A percentile compares a stretch with the other conserved stretches of the same genome.
These are phyloP conservation scores for Colletotrichum cuscutae DNA, from an alignment of 2,329 filamentous ascomycete genomes.

Conservation along the genomic window DNA sequence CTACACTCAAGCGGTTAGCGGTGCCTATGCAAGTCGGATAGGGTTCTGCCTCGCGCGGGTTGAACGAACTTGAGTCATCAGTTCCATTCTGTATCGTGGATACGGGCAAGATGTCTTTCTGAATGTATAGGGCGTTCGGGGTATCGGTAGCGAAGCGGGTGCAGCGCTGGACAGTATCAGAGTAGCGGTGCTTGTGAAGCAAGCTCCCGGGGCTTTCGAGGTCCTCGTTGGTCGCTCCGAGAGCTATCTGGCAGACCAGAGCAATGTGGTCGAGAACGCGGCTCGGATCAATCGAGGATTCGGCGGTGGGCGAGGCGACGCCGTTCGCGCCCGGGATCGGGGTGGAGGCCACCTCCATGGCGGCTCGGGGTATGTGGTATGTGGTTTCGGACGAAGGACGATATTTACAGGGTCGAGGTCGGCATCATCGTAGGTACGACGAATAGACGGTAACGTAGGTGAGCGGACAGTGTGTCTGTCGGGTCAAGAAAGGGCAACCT, in stretches of 20 bases:
- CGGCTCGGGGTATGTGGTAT: conserved; percentile 37
- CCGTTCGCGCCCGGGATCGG: conserved; percentile 59
- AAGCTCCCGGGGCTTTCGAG: conserved; percentile 85
- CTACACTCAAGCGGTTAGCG: conserved; percentile 47
- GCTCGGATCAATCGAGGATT: conserved; percentile 72
- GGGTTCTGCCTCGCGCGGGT: not conserved
- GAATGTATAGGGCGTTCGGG: conserved; percentile 89
- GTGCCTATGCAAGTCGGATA: not conserved
- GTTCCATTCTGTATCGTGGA: conserved; percentile 62
- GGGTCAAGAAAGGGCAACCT: conserved; percentile 15
- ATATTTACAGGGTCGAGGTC: conserved; percentile 29
- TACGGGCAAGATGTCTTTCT: conserved; percentile 77
- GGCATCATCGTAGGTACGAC: conserved; percentile 32
- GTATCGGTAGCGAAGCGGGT: conserved; percentile 89
- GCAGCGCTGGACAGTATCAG: conserved; percentile 88
- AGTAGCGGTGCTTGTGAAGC: conserved; percentile 76
- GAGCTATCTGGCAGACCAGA: conserved; percentile 76
- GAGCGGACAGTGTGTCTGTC: conserved; percentile 22
- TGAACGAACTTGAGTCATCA: conserved; percentile 39
- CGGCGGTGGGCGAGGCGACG: conserved; percentile 53
- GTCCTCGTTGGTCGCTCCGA: conserved; percentile 81
- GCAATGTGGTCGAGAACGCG: conserved; percentile 78
- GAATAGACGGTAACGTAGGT: not conserved
- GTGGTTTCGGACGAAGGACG: conserved; percentile 32
- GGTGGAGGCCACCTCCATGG: conserved; percentile 65